Evolutionary conservation across 129 eudicot species (phyloP).

Genomic region (Artemisia annua): DNA sequence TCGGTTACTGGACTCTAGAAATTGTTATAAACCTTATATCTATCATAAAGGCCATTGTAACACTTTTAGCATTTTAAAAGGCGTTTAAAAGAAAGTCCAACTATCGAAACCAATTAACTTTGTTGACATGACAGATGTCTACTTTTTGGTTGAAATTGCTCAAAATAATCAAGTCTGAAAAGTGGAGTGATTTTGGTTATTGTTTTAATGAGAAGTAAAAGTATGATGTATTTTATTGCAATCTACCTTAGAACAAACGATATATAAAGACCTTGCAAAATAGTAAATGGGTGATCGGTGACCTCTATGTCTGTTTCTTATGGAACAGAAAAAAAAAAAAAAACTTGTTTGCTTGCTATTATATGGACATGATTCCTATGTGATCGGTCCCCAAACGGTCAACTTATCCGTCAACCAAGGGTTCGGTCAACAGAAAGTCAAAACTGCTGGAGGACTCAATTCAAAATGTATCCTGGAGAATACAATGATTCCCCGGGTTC

Average conservation of each 20-base stretch:
- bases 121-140: not conserved
- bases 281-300: not conserved
- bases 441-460: too few species aligned
- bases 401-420: too few species aligned
- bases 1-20: not conserved
- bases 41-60: not conserved
- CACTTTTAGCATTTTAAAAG: too few species aligned
- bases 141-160: not conserved
- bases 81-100: too few species aligned
- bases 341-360: constrained; percentile 1
- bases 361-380: not conserved
- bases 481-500: too few species aligned
- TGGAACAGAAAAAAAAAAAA: constrained; percentile 15
- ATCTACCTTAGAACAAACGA: not conserved
- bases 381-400: too few species aligned
- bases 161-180: not conserved
- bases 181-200: not conserved
- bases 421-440: too few species aligned
- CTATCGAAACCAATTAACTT: not conserved
- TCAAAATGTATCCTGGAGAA: too few species aligned
- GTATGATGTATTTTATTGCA: not conserved
- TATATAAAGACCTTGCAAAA: not conserved
- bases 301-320: not conserved
- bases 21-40: not conserved
- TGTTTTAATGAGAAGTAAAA: not conserved